Base-by-base conservation (phyloP, 169 alveolate species). In the Perkinsus chesapeaki region DNA sequence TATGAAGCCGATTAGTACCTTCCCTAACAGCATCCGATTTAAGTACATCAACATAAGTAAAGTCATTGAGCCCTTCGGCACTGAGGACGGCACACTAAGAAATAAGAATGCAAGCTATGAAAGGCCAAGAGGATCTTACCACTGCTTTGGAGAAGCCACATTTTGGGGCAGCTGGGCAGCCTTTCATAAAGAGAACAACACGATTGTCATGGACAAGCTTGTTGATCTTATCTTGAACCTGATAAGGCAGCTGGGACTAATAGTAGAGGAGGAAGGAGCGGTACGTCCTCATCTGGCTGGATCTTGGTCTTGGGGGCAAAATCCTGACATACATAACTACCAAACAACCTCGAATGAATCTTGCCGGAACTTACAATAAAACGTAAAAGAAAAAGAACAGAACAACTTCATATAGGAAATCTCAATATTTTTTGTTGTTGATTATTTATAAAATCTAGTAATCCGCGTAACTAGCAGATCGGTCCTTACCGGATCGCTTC, bases 141-240 rank as follows among this genome's bases (percentile, higher is more conserved):
- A 92, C 91, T 9, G 92, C 93, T 39, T 96, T 92, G 72, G 98
- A 93, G 94, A 97, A 97, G 39, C 96, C 96, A 91, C 98, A 97
- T 92, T 94, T 95, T 12, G 98, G 98, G 23, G 95, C 96, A 47
- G 96, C 95, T 19, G 97, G 96, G 0, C 96, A 95, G 37, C 98
- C 98, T 91, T 97, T 97, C 95, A 97, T 96, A 91, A 97, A 97
- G 36, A 95, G 93, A 39, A 94, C 92, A n/a, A 95, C 92, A 16
- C 95, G 95, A 27, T 95, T 92, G 39, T 43, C 43, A 12, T 47
- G 39, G 34, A 93, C 93, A 19, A 93, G 92, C 23, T 60, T 60
- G 82, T 23, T 60, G 31, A 60, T 60, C 82, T 60, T 60, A 16
- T 60, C 82, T 9, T 60, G 82, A 34, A 60, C 82, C 82, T 60